Percentiles rank a stretch among this genome's conserved stretches.
These are phyloP conservation scores for Turritis glabra DNA, from an alignment of 345 rosid genomes.

Conservation along the genomic window DNA sequence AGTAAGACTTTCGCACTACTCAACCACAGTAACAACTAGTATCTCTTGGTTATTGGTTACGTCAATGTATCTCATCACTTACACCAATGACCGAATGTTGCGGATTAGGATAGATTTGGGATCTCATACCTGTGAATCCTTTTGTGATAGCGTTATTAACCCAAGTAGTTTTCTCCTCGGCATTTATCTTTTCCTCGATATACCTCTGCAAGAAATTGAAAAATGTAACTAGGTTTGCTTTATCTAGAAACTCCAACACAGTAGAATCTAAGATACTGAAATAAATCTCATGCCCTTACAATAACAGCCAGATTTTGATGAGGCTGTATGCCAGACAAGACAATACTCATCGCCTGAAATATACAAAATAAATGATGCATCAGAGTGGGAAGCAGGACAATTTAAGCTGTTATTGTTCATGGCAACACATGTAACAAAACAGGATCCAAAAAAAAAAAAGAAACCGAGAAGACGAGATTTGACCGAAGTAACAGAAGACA, in stretches of 20 bases:
- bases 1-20: background rate
- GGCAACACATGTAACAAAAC: background rate
- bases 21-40: background rate
- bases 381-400: background rate
- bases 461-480: background rate
- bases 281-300: conserved; percentile 43
- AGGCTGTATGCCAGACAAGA: conserved; percentile 82
- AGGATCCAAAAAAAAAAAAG: background rate
- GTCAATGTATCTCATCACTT: background rate
- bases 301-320: conserved; percentile 62
- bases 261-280: background rate
- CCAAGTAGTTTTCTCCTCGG: conserved; percentile 56
- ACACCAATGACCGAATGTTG: background rate
- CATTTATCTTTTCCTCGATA: conserved; percentile 55
- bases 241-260: background rate
- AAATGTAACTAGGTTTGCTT: background rate
- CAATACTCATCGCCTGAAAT: conserved; percentile 69
- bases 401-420: background rate
- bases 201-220: conserved; percentile 43
- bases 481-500: background rate
- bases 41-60: background rate
- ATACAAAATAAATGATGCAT: background rate
- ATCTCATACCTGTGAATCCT: conserved; percentile 66
- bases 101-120: background rate
- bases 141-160: conserved; percentile 53